Evolutionary conservation across 352 stramenopile species (phyloP).

Genomic region (Phytophthora parvispora): DNA sequence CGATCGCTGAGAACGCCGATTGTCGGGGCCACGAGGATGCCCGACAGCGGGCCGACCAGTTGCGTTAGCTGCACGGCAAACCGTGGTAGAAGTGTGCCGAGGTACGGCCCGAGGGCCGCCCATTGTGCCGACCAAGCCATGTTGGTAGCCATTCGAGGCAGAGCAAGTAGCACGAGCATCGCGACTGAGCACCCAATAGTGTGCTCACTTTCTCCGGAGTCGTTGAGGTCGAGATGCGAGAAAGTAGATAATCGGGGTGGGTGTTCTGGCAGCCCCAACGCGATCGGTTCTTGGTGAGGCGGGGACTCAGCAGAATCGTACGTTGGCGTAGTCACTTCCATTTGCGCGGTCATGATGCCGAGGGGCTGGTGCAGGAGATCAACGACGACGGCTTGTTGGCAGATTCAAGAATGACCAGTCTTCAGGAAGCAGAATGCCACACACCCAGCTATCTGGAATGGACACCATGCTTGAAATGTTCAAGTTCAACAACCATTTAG

Average conservation of each 20-base stretch:
- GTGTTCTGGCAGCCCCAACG: constrained; percentile 36
- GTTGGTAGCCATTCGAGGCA: constrained; percentile 80
- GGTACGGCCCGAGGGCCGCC: constrained; percentile 74
- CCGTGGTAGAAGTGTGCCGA: constrained; percentile 70
- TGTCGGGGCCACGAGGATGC: constrained; percentile 75
- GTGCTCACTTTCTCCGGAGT: constrained; percentile 31
- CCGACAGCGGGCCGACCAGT: constrained; percentile 74
- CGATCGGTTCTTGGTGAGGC: constrained; percentile 17
- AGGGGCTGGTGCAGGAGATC: not conserved
- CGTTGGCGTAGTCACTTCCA: constrained; percentile 52
- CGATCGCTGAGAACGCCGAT: constrained; percentile 79
- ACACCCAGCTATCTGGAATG: not conserved
- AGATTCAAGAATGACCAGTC: constrained; percentile 28
- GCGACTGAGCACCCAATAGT: constrained; percentile 59
- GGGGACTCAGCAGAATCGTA: constrained; percentile 50
- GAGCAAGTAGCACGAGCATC: constrained; percentile 75
- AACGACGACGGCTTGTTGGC: not conserved
- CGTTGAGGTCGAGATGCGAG: constrained; percentile 40
- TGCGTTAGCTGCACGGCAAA: constrained; percentile 84
- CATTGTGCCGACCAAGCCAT: constrained; percentile 87
- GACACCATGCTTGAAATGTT: constrained; percentile 18
- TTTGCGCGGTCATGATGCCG: constrained; percentile 27
- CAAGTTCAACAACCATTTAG: constrained; percentile 19
- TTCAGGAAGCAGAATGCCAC: not conserved
- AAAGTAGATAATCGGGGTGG: constrained; percentile 43